Conservation (phyloP, 1,284 basidiomycete genomes). For the Rhodotorula sp. region DNA sequence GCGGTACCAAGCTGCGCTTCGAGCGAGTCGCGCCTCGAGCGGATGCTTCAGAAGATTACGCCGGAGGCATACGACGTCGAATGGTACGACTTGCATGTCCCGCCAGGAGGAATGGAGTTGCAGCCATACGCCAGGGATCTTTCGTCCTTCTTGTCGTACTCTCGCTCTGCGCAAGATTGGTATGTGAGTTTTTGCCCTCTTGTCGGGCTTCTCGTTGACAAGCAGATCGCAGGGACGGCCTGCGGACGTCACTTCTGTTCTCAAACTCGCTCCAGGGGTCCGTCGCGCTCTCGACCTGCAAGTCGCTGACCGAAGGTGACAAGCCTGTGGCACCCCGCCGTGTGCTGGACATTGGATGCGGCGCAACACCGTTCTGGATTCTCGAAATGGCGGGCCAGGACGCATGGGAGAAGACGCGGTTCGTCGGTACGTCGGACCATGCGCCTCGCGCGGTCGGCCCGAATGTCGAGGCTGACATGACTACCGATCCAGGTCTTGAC, state of each 20-base stretch:
- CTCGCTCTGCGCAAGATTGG: constrained; percentile 1
- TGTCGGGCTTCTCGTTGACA: too few relatives aligned
- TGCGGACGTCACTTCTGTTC: constrained; percentile 13
- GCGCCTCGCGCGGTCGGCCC: too few relatives aligned
- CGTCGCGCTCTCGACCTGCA: neutral
- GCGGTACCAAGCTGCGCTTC: neutral
- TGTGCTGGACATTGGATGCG: constrained; percentile 33
- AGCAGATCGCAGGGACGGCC: constrained; percentile 15
- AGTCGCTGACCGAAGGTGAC: neutral
- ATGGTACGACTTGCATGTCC: neutral
- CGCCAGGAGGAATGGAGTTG: neutral
- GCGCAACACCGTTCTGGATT: constrained; percentile 16
- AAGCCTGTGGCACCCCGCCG: neutral
- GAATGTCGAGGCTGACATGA: neutral
- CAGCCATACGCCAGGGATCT: constrained; percentile 12
- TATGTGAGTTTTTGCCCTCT: neutral
- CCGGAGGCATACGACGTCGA: neutral
- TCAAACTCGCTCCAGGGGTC: neutral
- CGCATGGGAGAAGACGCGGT: constrained; percentile 21
- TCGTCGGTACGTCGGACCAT: constrained; percentile 19
- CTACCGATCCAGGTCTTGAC: constrained; percentile 21
- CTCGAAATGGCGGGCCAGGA: neutral
- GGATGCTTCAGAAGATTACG: neutral
- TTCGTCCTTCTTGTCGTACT: constrained; percentile 11
- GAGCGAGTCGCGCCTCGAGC: neutral